These are phyloP conservation scores for Yamadazyma atlantica DNA, from an alignment of 1,139 yeast species.

Conservation along the genomic window DNA sequence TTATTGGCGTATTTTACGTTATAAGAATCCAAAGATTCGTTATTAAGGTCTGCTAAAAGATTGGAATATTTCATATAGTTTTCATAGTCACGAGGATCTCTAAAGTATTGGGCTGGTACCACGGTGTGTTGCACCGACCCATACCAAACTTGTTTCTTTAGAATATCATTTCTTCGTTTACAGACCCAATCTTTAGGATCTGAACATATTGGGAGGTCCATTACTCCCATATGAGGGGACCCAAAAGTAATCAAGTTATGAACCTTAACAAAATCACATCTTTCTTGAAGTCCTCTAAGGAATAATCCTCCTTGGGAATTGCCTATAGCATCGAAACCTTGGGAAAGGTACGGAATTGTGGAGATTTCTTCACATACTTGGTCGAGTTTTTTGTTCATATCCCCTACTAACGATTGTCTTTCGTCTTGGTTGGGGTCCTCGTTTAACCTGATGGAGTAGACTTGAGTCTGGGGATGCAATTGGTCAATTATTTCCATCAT, in stretches of 20 bases:
- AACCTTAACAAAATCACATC: slow-evolving; percentile 50
- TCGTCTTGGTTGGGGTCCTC: slow-evolving; percentile 53
- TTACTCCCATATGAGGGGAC: slow-evolving; percentile 78
- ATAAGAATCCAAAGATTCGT: slow-evolving; percentile 43
- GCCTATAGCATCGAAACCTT: slow-evolving; percentile 75
- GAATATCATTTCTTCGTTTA: slow-evolving; percentile 48
- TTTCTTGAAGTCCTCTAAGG: slow-evolving; percentile 61
- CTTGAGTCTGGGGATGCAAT: slow-evolving; percentile 49
- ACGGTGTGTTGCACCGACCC: slow-evolving; percentile 55
- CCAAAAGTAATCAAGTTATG: slow-evolving; percentile 70
- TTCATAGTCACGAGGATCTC: slow-evolving; percentile 51
- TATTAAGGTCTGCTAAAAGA: slow-evolving; percentile 66
- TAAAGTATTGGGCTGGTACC: slow-evolving; percentile 75
- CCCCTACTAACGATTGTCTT: slow-evolving; percentile 58
- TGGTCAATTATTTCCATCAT: slow-evolving; percentile 43
- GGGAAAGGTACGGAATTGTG: slow-evolving; percentile 36
- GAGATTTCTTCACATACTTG: slow-evolving; percentile 43
- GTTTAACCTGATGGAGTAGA: slow-evolving; percentile 55
- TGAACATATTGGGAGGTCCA: slow-evolving; percentile 65
- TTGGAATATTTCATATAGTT: slow-evolving; percentile 49
- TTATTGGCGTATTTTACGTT: slow-evolving; percentile 39
- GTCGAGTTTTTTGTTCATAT: slow-evolving; percentile 43
- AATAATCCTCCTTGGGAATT: slow-evolving; percentile 84
- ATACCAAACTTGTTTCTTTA: slow-evolving; percentile 64
- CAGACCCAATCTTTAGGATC: slow-evolving; percentile 60